Conservation (phyloP, 2,329 filamentous ascomycete genomes). For the Onygenales sp. region DNA sequence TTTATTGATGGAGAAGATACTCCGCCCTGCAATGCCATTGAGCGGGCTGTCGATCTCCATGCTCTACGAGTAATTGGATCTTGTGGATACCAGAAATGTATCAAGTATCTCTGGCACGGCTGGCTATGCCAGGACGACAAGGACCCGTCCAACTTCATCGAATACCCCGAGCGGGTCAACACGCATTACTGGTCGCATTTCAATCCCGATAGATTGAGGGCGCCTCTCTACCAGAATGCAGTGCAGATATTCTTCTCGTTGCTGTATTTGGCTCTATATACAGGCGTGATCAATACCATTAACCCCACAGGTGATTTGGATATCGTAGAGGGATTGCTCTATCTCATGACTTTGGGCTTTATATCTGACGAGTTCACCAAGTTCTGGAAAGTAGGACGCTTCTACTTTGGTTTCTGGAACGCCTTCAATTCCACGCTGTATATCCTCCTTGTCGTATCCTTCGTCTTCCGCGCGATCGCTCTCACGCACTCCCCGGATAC, state of each 20-base stretch:
- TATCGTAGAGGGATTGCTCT: slow-evolving; percentile 70
- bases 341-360: slow-evolving; percentile 85
- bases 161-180: slow-evolving; percentile 75
- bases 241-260: slow-evolving; percentile 79
- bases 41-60: slow-evolving; percentile 88
- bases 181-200: slow-evolving; percentile 71
- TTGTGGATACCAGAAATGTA: slow-evolving; percentile 92
- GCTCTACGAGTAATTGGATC: slow-evolving; percentile 81
- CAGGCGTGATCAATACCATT: slow-evolving; percentile 85
- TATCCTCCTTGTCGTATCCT: slow-evolving; percentile 63
- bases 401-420: slow-evolving; percentile 95
- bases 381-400: slow-evolving; percentile 85
- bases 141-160: slow-evolving; percentile 79
- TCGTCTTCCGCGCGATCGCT: slow-evolving; percentile 70
- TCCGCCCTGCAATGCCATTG: slow-evolving; percentile 74
- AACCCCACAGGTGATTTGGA: slow-evolving; percentile 80
- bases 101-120: slow-evolving; percentile 83
- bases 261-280: slow-evolving; percentile 76
- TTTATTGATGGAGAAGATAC: slow-evolving; percentile 63
- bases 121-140: slow-evolving; percentile 96
- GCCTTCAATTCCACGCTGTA: slow-evolving; percentile 86
- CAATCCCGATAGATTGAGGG: slow-evolving; percentile 88
- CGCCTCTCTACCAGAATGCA: slow-evolving; percentile 84
- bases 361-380: slow-evolving; percentile 81
- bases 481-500: slow-evolving; percentile 49